phyloP scores from a whole-genome alignment of 345 rosid genomes.

The Salix dunnii region DNA sequence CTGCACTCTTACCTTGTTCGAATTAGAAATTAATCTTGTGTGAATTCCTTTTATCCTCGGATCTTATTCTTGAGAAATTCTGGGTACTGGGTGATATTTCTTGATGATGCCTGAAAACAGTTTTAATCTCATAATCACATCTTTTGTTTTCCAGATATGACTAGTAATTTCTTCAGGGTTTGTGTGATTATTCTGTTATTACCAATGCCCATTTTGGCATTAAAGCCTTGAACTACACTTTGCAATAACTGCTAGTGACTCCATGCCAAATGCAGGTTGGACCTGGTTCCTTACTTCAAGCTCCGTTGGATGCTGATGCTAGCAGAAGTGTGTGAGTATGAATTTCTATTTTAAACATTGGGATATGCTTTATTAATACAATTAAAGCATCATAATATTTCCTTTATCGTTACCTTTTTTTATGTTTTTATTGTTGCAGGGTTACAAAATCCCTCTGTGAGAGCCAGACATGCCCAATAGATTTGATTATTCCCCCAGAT shows the following conservation, averaged over 20 bases:
- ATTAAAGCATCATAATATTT: constrained; percentile 6
- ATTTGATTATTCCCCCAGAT: constrained; percentile 92
- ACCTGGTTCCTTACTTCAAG: constrained; percentile 80
- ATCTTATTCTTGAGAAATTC: not conserved
- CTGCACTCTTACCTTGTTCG: not conserved
- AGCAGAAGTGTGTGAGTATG: constrained; percentile 82
- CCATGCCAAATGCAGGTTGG: constrained; percentile 61
- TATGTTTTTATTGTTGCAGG: constrained; percentile 35
- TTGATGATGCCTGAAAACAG: not conserved
- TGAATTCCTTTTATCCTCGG: not conserved
- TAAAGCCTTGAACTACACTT: constrained; percentile 13
- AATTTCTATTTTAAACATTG: constrained; percentile 20
- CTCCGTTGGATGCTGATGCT: constrained; percentile 69
- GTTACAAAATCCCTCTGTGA: constrained; percentile 71
- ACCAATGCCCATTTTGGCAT: not conserved
- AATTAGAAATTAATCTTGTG: not conserved
- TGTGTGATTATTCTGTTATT: not conserved
- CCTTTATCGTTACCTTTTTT: constrained; percentile 9
- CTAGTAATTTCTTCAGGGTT: not conserved
- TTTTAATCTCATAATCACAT: not conserved
- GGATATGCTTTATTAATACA: constrained; percentile 6
- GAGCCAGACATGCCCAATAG: constrained; percentile 76
- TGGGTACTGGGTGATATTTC: not conserved
- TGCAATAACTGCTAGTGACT: constrained; percentile 5
- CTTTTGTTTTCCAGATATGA: not conserved